Evolutionary conservation across 2,329 filamentous ascomycete species (phyloP), one percentile per base, ranked within the genome.

Genomic region (Trichoderma guizhouense): DNA sequence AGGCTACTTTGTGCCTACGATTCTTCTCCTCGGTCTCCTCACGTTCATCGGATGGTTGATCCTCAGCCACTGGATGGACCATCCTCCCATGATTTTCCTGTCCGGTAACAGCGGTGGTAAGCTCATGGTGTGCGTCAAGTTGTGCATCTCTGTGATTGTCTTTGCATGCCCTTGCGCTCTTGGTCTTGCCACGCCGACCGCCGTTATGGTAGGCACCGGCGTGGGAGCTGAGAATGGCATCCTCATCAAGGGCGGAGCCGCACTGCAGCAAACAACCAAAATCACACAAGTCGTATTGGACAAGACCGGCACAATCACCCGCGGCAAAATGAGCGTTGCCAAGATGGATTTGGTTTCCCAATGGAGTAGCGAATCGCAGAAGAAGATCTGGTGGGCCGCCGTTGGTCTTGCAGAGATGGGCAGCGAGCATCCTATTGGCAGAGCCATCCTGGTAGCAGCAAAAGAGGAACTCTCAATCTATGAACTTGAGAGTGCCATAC

Each of bases 121-220:
- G 79, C 85, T 98, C 74, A 98, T 99, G 93, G 93, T 98, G 3
- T 99, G 96, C 79, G 86, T 98, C 74, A 97, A 98, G 84, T 90
- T 99, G 18, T 98, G 96, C 82, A 99, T 99, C 76, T 97, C 96
- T 0, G 96, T 99, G 75, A 97, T 99, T 78, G 96, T 98, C 24
- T 98, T 99, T 81, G 96, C 96, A 5, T 99, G 96, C 79, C 96
- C 96, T 21, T 99, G 96, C 79, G 96, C 96, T 1, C 89, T 99
- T n/a, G 96, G 96, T 71, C 87, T 99, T 21, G 95, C 94, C 28
- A 98, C 96, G 1, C 96, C 96, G 3, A 99, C 96, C 0, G 96
- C 96, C 3, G 95, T 99, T 79, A 98, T 99, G 96, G 96, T 99
- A 34, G 96, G 96, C 57, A 98, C 96, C n/a, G 96, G 96, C 72